Evolutionary conservation across 306 rosid genomes (phyloP), one percentile per base, ranked within the genome.

Genomic region (Glycine soja): DNA sequence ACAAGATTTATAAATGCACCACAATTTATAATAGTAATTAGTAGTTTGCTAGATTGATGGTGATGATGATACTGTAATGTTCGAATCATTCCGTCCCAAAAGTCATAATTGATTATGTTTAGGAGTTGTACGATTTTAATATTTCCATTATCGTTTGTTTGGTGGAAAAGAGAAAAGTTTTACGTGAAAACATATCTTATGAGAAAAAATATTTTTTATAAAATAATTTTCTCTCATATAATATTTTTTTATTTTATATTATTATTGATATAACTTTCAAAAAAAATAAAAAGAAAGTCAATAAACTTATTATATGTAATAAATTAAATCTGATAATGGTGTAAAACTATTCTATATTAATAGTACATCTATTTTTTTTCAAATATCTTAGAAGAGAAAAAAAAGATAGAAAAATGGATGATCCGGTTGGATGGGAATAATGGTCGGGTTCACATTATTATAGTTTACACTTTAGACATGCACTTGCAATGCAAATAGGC

Each of bases 401-500:
- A 43, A 2, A 38, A 34, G 38, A 34, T 34, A 34, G 43, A 38
- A 68, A 52, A 78, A 3, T 77, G 8, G 52, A 42, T 16, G 8
- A 54, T 79, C 47, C 7, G 11, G 18, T 79, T 62, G 36, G 34
- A 4, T 50, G 10, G 15, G n/a, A 54, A 15, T 56, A 57, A 78
- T 69, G 43, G 83, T 57, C 16, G 56, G 69, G 10, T 13, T 68
- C 15, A 68, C 74, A 16, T 69, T 69, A 69, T 45, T 69, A 69
- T 45, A 2, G 54, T 3, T 16, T 45, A 68, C 16, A 45, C 56
- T 45, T 46, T 45, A 69, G 74, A 46, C 56, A n/a, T n/a, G n/a
- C n/a, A 45, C 40, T 69, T 46, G 10, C 56, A 10, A 45, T 69
- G 72, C 14, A 40, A 65, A 43, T 16, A 10, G 8, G 3, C 6